Percentiles rank a stretch among this genome's conserved stretches.
Evolutionary conservation across 257 asterid genomes (phyloP).

Genomic region (Galeopsis tetrahit): DNA sequence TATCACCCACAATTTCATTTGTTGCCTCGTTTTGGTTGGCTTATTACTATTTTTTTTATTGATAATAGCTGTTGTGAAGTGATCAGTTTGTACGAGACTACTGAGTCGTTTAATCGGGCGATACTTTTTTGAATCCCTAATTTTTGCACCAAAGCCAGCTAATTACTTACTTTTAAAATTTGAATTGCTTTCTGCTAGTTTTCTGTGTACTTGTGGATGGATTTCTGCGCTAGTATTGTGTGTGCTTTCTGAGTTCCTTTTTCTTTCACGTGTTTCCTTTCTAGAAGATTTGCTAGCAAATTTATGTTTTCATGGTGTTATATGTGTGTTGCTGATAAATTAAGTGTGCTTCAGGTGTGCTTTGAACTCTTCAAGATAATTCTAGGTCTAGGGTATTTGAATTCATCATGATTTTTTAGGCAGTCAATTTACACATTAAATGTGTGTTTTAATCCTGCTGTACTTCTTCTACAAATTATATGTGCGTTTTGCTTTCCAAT

Average conservation of each 20-base stretch:
- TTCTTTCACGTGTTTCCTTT: not conserved
- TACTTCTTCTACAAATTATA: not conserved
- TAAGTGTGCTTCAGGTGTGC: not conserved
- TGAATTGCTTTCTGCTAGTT: conserved; percentile 23
- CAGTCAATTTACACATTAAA: not conserved
- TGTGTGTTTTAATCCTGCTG: not conserved
- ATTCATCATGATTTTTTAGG: not conserved
- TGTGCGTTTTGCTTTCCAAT: not conserved
- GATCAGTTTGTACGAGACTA: conserved; percentile 18
- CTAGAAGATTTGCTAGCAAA: not conserved
- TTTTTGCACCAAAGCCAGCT: not conserved
- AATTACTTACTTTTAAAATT: not conserved
- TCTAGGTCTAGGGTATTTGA: not conserved
- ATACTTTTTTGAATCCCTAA: not conserved
- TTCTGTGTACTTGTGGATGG: conserved; percentile 7
- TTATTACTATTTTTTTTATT: not conserved
- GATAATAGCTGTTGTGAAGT: conserved; percentile 17
- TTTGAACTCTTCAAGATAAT: not conserved
- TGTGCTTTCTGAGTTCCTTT: not conserved
- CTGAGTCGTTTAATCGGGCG: conserved; percentile 12
- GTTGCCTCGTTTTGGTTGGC: not conserved
- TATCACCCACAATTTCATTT: not conserved
- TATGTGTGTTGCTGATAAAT: not conserved
- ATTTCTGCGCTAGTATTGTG: not conserved
- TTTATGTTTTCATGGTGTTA: conserved; percentile 13